Percentiles rank a stretch among this genome's conserved stretches.
phyloP scores from a whole-genome alignment of 805 yeast species.

The Nematodospora valgi region DNA sequence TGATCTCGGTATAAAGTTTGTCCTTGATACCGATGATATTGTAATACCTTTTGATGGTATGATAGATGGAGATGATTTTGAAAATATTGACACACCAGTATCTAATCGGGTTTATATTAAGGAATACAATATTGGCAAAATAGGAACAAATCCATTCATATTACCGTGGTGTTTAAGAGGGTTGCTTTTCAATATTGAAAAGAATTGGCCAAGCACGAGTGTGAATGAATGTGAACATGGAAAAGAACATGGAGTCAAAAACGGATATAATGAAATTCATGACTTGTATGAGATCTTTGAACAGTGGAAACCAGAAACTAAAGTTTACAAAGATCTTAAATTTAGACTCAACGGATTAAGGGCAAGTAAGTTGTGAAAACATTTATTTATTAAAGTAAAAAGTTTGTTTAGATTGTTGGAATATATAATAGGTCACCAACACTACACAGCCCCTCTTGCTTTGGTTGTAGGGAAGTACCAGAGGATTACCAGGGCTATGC shows the following conservation, averaged over 20 bases:
- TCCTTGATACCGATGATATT: constrained; percentile 69
- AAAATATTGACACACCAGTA: constrained; percentile 17
- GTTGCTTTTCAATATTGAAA: constrained; percentile 59
- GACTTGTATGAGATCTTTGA: constrained; percentile 69
- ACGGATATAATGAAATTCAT: constrained; percentile 52
- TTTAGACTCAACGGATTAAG: constrained; percentile 62
- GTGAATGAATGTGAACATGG: constrained; percentile 12
- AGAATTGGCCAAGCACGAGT: constrained; percentile 39
- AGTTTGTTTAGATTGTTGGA: too few species aligned
- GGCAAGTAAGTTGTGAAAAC: constrained; percentile 30
- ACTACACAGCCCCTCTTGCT: too few species aligned
- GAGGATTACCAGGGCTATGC: too few species aligned
- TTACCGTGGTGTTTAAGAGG: constrained; percentile 95
- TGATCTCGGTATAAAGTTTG: constrained; percentile 69
- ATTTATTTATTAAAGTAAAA: too few species aligned
- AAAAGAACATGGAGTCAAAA: constrained; percentile 11
- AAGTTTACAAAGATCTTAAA: constrained; percentile 77
- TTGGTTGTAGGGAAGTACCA: too few species aligned
- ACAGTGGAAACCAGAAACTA: constrained; percentile 83
- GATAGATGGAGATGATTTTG: constrained; percentile 6
- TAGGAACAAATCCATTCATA: constrained; percentile 77
- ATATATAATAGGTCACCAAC: too few species aligned
- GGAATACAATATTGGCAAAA: constrained; percentile 58
- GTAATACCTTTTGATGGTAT: constrained; percentile 26
- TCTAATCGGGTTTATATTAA: constrained; percentile 34